Conservation (phyloP, 768 basidiomycete species). For the Boletellus ananiceps region DNA sequence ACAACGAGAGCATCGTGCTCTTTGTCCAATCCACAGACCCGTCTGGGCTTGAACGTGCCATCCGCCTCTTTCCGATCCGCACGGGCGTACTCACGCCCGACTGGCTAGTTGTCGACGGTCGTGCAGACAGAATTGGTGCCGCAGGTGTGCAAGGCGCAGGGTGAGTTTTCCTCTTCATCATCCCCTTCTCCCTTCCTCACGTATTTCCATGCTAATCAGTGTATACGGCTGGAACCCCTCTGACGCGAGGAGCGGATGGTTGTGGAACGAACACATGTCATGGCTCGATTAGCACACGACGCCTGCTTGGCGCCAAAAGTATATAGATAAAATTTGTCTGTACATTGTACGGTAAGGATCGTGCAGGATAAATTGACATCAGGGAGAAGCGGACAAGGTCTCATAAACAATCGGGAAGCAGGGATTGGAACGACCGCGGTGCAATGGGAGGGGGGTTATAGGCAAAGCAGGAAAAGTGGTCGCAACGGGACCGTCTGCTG, state of each 20-base stretch:
- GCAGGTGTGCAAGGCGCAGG: slow-evolving; percentile 76
- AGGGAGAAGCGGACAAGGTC: background rate
- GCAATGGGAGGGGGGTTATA: slow-evolving; percentile 7
- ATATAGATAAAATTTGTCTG: slow-evolving; percentile 22
- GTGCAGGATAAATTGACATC: slow-evolving; percentile 23
- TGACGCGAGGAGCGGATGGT: slow-evolving; percentile 32
- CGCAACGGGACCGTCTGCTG: slow-evolving; percentile 12
- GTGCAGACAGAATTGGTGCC: slow-evolving; percentile 56
- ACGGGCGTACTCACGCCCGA: slow-evolving; percentile 76
- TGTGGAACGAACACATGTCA: slow-evolving; percentile 45
- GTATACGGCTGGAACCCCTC: slow-evolving; percentile 20
- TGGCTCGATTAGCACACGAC: slow-evolving; percentile 42
- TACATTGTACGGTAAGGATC: slow-evolving; percentile 29
- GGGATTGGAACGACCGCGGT: slow-evolving; percentile 9
- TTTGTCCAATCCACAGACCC: slow-evolving; percentile 58
- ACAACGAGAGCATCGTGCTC: slow-evolving; percentile 35
- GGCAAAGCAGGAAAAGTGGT: slow-evolving; percentile 9
- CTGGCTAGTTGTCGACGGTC: slow-evolving; percentile 62
- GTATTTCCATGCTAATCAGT: slow-evolving; percentile 4
- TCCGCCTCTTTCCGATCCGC: slow-evolving; percentile 76
- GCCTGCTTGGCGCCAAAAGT: slow-evolving; percentile 16
- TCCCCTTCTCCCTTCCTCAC: background rate
- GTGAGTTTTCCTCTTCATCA: slow-evolving; percentile 37
- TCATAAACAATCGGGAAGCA: slow-evolving; percentile 17
- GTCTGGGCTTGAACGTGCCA: slow-evolving; percentile 59